Evolutionary conservation across 2,329 filamentous ascomycete species (phyloP), one percentile per base, ranked within the genome.

Genomic region (Akanthomyces uredinophilus): DNA sequence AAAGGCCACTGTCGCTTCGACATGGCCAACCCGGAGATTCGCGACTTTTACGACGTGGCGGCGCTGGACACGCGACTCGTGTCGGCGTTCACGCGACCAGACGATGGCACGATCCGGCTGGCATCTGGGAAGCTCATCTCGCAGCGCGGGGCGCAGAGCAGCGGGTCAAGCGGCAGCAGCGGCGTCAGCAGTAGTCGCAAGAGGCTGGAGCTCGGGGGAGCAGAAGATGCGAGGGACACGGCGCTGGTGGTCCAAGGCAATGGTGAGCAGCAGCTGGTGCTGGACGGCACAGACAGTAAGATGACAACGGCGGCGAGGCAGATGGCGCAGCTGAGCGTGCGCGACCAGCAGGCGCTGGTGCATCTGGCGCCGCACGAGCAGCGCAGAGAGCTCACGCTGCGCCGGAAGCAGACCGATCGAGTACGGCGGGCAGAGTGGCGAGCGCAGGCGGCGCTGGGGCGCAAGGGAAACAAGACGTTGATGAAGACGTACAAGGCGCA

Each of bases 1-100:
- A 80, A 78, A 52, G 75, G 77, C 0, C 78, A 81, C 64, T 81
- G 79, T 67, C 73, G 68, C 32, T 71, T 80, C 50, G 70, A 78
- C 50, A 67, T 75, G 1, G 55, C 68, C 0, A 66, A 68, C 5
- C 44, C 43, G 7, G 64, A 69, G 5, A 72, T 71, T 27, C 71
- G 71, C 2, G 74, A 78, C 57, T 74, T 72, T 53, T 79, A 75
- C 60, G 71, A 77, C 32, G 66, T 72, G 14, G 16, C 39, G 16
- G 29, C 41, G 20, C 37, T 63, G n/a, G 61, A 63, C 37, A 16
- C 22, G 18, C 55, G 61, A 7, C 14, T 41, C n/a, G 47, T 60
- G 20, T 27, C 32, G 44, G 32, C 4, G 35, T 20, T 59, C 14
- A 18, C 44, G 20, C 29, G 10, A 44, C 46, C 46, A 4, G 61